Evolutionary conservation across 108 stramenopile genomes (phyloP).

Genomic region (Skeletonema marinoi): DNA sequence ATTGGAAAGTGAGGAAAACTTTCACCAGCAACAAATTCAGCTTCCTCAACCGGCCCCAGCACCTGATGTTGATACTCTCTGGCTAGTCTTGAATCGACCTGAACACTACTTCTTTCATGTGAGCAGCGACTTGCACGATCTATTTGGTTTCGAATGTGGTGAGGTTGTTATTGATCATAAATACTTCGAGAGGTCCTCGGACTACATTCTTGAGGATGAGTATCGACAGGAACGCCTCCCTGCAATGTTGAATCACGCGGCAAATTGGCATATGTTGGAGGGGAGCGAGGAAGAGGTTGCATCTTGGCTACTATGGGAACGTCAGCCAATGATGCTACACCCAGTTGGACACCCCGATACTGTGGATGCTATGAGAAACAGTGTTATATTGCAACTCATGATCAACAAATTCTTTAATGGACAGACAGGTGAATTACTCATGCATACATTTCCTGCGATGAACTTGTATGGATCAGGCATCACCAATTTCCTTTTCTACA

Average conservation of each 20-base stretch:
- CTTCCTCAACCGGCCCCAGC: slow-evolving; percentile 25
- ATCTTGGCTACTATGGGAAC: slow-evolving; percentile 19
- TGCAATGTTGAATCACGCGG: slow-evolving; percentile 15
- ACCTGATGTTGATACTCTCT: slow-evolving; percentile 9
- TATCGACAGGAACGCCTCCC: slow-evolving; percentile 13
- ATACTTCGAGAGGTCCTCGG: not conserved
- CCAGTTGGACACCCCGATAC: not conserved
- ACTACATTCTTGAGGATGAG: slow-evolving; percentile 8
- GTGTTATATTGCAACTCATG: slow-evolving; percentile 20
- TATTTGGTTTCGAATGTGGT: not conserved
- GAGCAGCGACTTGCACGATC: slow-evolving; percentile 2
- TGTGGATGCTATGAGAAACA: slow-evolving; percentile 6
- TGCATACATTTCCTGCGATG: not conserved
- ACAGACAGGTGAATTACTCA: not conserved
- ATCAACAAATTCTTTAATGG: slow-evolving; percentile 21
- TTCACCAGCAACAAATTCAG: not conserved
- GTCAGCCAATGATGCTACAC: not conserved
- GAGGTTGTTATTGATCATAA: not conserved
- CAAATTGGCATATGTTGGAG: slow-evolving; percentile 8
- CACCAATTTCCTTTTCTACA: slow-evolving; percentile 11
- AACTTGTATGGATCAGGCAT: not conserved
- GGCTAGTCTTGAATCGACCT: slow-evolving; percentile 15
- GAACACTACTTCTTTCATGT: slow-evolving; percentile 15
- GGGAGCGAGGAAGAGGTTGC: slow-evolving; percentile 13
- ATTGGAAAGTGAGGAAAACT: slow-evolving; percentile 2